phyloP scores from a whole-genome alignment of 129 eudicot species.

The Saussurea involucrata region DNA sequence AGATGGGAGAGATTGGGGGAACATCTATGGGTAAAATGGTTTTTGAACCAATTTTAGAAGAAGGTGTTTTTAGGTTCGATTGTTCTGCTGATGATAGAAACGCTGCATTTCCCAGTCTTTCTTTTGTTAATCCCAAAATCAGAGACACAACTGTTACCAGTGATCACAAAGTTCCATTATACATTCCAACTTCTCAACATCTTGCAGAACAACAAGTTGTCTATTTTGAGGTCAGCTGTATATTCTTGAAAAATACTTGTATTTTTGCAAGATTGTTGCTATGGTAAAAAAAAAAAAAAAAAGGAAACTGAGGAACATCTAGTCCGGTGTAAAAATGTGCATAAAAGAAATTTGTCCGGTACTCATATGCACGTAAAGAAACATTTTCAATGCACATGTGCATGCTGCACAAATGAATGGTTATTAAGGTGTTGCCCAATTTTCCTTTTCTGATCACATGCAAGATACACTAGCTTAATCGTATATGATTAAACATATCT shows the following conservation, averaged over 20 bases:
- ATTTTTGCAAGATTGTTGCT: neutral
- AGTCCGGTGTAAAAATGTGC: neutral
- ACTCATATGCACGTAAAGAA: neutral
- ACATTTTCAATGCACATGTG: neutral
- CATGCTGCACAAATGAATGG: neutral
- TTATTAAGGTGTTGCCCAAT: neutral
- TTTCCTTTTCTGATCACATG: too few species aligned
- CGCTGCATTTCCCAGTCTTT: conserved; percentile 71
- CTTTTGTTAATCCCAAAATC: conserved; percentile 56
- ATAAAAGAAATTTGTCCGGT: neutral
- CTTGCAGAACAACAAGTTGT: conserved; percentile 54
- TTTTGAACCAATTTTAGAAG: conserved; percentile 74
- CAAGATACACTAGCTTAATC: too few species aligned
- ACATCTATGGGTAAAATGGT: conserved; percentile 52
- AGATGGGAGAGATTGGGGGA: conserved; percentile 53
- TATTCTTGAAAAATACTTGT: neutral
- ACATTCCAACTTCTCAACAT: conserved; percentile 62
- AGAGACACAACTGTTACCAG: conserved; percentile 60
- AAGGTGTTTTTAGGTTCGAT: conserved; percentile 90
- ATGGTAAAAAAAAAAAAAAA: neutral
- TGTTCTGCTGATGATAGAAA: conserved; percentile 70
- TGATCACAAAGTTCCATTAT: conserved; percentile 49
- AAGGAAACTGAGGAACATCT: neutral
- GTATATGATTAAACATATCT: too few species aligned
- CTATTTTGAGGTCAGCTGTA: conserved; percentile 49